Conservation (phyloP, 768 basidiomycete genomes). For the Tremella yokohamensis region DNA sequence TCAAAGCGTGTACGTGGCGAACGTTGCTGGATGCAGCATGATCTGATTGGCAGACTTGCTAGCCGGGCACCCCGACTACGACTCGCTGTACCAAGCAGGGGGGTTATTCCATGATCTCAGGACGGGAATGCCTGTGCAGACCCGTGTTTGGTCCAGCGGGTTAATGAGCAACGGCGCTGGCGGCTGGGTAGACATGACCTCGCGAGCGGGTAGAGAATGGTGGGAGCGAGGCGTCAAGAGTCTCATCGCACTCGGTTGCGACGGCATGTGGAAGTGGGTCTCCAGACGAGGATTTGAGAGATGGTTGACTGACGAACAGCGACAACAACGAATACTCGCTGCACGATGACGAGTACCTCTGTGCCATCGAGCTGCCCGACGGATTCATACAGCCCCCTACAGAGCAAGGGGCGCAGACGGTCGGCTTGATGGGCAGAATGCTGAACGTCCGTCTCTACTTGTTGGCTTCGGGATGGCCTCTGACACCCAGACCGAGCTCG, state of each 20-base stretch:
- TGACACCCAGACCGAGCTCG: slow-evolving; percentile 29
- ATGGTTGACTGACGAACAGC: slow-evolving; percentile 17
- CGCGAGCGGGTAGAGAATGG: slow-evolving; percentile 41
- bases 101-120: slow-evolving; percentile 45
- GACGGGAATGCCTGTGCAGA: slow-evolving; percentile 29
- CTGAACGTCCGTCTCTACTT: slow-evolving; percentile 31
- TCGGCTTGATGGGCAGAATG: slow-evolving; percentile 46
- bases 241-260: slow-evolving; percentile 43
- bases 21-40: not conserved
- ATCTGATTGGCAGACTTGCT: slow-evolving; percentile 26
- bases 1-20: slow-evolving; percentile 37
- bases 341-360: slow-evolving; percentile 38
- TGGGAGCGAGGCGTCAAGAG: slow-evolving; percentile 45
- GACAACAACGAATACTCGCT: slow-evolving; percentile 51
- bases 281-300: not conserved
- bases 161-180: slow-evolving; percentile 40
- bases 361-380: slow-evolving; percentile 22
- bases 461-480: slow-evolving; percentile 1
- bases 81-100: slow-evolving; percentile 24
- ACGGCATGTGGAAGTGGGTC: slow-evolving; percentile 51
- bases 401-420: slow-evolving; percentile 21
- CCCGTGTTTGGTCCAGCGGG: slow-evolving; percentile 43
- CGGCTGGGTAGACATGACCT: slow-evolving; percentile 48
- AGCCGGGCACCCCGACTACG: slow-evolving; percentile 40
- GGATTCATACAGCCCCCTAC: slow-evolving; percentile 13